These are phyloP conservation scores for Grigorovia humatica DNA, from an alignment of 805 yeast species.

Conservation along the genomic window DNA sequence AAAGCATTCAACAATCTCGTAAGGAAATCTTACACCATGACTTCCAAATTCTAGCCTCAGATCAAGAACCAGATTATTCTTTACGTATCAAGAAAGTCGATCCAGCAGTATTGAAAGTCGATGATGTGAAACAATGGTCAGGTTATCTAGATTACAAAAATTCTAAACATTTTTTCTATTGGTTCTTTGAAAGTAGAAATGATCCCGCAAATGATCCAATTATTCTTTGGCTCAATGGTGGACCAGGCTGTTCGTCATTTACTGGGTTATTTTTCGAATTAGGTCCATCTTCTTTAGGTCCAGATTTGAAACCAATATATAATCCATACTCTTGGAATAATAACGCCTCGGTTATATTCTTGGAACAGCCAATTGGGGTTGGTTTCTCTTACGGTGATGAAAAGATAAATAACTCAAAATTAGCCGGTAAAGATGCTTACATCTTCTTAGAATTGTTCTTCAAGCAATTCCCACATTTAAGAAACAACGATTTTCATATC, in stretches of 20 bases:
- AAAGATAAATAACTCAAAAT: conserved; percentile 56
- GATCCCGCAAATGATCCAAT: conserved; percentile 82
- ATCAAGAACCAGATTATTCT: conserved; percentile 13
- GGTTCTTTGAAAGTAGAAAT: conserved; percentile 87
- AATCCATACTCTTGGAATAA: conserved; percentile 88
- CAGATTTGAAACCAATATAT: conserved; percentile 52
- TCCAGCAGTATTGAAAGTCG: conserved; percentile 49
- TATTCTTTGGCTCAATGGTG: conserved; percentile 84
- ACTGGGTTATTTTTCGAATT: conserved; percentile 86
- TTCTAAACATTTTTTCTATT: conserved; percentile 82
- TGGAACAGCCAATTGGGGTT: conserved; percentile 90
- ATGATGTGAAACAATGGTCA: conserved; percentile 65
- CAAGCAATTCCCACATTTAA: conserved; percentile 68
- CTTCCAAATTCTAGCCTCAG: neutral
- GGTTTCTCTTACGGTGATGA: conserved; percentile 74
- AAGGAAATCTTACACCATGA: neutral
- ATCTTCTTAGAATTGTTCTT: conserved; percentile 77
- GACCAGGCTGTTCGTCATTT: conserved; percentile 91
- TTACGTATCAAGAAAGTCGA: conserved; percentile 19
- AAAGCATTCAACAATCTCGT: neutral
- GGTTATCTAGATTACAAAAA: conserved; percentile 75
- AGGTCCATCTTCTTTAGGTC: conserved; percentile 73
- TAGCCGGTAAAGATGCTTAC: conserved; percentile 83
- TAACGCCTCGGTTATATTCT: conserved; percentile 80
- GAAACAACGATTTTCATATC: conserved; percentile 52